Evolutionary conservation across 73 alveolate species (phyloP).

Genomic region (Paramecium pentaurelia): DNA sequence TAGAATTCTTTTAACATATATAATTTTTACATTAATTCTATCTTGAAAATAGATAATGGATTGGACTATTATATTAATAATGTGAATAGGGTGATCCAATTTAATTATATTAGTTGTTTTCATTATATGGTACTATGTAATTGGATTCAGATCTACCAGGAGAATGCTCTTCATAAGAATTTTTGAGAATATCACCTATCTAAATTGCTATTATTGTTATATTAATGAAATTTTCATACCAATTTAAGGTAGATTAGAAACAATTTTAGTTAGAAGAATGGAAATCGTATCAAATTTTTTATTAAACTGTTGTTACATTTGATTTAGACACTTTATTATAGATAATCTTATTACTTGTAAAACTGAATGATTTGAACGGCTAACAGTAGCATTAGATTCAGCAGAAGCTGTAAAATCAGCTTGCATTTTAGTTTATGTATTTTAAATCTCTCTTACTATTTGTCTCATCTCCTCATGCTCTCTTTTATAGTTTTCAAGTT

Average conservation of each 20-base stretch:
- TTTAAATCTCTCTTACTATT: not conserved
- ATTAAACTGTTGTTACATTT: not conserved
- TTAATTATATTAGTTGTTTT: not conserved
- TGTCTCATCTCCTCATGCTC: slow-evolving; percentile 33
- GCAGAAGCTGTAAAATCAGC: not conserved
- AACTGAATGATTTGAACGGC: not conserved
- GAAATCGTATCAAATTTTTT: slow-evolving; percentile 17
- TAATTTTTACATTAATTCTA: not conserved
- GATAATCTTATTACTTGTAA: not conserved
- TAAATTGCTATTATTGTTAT: not conserved
- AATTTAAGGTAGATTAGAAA: not conserved
- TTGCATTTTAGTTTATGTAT: not conserved
- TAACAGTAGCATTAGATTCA: not conserved
- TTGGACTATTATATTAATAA: slow-evolving; percentile 6
- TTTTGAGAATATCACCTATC: not conserved
- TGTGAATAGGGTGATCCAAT: slow-evolving; percentile 23
- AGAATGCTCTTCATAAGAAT: not conserved
- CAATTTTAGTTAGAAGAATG: not conserved
- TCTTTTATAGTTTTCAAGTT: not conserved
- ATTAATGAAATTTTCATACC: not conserved
- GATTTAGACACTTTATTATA: not conserved
- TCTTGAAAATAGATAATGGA: not conserved
- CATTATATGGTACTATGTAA: not conserved
- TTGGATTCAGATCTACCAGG: not conserved
- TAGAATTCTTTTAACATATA: not conserved